Conservation (phyloP, 2,329 filamentous ascomycete genomes). For the Exophiala xenobiotica region DNA sequence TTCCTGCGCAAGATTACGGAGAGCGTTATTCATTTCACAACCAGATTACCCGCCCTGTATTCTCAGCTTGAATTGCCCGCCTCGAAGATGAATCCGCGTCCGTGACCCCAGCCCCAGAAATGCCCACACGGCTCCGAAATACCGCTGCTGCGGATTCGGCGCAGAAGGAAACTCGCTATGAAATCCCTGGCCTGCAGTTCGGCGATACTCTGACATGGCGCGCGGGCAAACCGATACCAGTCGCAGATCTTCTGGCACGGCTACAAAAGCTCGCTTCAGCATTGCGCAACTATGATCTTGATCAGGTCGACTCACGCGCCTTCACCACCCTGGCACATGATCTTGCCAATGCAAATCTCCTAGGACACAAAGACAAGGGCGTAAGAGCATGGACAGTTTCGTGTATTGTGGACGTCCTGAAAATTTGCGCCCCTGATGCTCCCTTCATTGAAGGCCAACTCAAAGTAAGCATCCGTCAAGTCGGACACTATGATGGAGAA, state of each 20-base stretch:
- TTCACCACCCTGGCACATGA: constrained; percentile 80
- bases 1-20: no score
- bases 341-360: constrained; percentile 74
- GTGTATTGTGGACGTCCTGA: constrained; percentile 89
- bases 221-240: constrained; percentile 83
- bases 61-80: not conserved
- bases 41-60: no score
- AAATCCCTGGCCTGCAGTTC: constrained; percentile 62
- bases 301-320: constrained; percentile 79
- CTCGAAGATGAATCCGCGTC: constrained; percentile 4
- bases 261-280: constrained; percentile 80
- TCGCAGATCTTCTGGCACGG: constrained; percentile 75
- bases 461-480: constrained; percentile 61
- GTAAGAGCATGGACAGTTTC: constrained; percentile 86
- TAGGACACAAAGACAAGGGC: constrained; percentile 89
- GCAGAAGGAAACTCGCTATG: constrained; percentile 20
- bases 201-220: constrained; percentile 86
- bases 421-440: constrained; percentile 89
- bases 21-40: no score
- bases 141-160: constrained; percentile 19
- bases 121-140: constrained; percentile 25
- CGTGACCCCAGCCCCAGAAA: constrained; percentile 17
- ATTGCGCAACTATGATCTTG: constrained; percentile 81
- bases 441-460: constrained; percentile 88
- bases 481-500: not conserved